phyloP scores from a whole-genome alignment of 2,329 filamentous ascomycete species.

The Monilinia laxa region DNA sequence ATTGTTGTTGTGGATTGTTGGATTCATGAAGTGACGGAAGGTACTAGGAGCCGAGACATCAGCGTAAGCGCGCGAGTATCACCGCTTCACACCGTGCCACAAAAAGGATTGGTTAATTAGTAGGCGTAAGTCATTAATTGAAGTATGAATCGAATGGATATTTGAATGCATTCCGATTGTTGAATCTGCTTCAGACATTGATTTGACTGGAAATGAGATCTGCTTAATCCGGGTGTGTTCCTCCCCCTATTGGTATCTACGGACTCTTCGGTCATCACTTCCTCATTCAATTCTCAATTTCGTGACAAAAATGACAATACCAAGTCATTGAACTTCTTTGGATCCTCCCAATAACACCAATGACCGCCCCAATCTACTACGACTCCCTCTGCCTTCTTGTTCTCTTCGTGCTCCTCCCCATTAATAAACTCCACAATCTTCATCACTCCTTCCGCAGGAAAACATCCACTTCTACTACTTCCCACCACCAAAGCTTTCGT shows the following conservation, averaged over 20 bases:
- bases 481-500: slow-evolving; percentile 38
- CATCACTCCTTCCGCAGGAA: slow-evolving; percentile 37
- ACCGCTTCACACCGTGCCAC: too few species aligned
- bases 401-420: slow-evolving; percentile 21
- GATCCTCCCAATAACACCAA: slow-evolving; percentile 41
- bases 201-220: too few species aligned
- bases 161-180: too few species aligned
- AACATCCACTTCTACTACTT: slow-evolving; percentile 40
- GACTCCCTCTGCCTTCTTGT: slow-evolving; percentile 26
- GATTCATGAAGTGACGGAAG: too few species aligned
- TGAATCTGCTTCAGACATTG: too few species aligned
- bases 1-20: too few species aligned
- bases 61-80: too few species aligned
- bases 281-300: background rate
- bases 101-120: background rate
- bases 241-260: background rate
- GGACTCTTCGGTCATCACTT: background rate
- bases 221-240: background rate
- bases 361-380: slow-evolving; percentile 40
- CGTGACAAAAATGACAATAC: slow-evolving; percentile 32
- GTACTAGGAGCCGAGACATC: too few species aligned
- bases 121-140: too few species aligned
- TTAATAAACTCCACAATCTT: slow-evolving; percentile 38
- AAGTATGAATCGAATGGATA: too few species aligned
- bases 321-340: slow-evolving; percentile 34